Evolutionary conservation across 148 eudicot species (phyloP), one percentile per base, ranked within the genome.

Genomic region (Amaranthus palmeri): DNA sequence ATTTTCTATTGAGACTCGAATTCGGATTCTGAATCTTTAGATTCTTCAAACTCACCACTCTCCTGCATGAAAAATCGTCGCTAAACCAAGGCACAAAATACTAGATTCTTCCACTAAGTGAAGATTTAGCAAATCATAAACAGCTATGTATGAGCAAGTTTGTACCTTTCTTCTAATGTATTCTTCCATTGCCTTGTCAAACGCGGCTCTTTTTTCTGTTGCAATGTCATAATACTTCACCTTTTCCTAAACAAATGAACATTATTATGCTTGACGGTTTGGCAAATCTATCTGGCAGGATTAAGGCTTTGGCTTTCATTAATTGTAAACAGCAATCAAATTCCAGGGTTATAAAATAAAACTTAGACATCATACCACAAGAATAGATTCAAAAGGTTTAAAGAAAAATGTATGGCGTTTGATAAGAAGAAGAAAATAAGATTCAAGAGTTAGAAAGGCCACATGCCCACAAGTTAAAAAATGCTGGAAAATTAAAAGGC

Each of bases 161-260:
- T 25, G 61, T 76, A 89, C 98, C 96, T 85, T 87, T 82, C 80
- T 86, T 72, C 61, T 93, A 57, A 70, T 83, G 77, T 86, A 91
- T 42, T 85, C 90, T 50, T 84, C 81, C 77, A 82, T 84, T 8
- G 91, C 91, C 60, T 42, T 84, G 65, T 93, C 97, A 76, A 91
- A 93, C 70, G 81, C 90, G 11, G 87, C 92, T 25, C 98, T 82
- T 81, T 91, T 93, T 78, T 87, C 91, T 17, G 96, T 84, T 45
- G 98, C 97, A 67, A 89, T 86, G 58, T 93, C 98, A 75, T 93
- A 93, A 82, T 93, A 93, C 49, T 91, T 83, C 74, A 91, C 97
- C 71, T 92, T 89, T 57, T 89, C 97, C 95, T 92, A 10, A 13
- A 67, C 41, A n/a, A 45, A 44, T 11, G 43, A 4, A 64, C 40